Conservation (phyloP, 208 protist species). For the Angomonas ambiguus region DNA sequence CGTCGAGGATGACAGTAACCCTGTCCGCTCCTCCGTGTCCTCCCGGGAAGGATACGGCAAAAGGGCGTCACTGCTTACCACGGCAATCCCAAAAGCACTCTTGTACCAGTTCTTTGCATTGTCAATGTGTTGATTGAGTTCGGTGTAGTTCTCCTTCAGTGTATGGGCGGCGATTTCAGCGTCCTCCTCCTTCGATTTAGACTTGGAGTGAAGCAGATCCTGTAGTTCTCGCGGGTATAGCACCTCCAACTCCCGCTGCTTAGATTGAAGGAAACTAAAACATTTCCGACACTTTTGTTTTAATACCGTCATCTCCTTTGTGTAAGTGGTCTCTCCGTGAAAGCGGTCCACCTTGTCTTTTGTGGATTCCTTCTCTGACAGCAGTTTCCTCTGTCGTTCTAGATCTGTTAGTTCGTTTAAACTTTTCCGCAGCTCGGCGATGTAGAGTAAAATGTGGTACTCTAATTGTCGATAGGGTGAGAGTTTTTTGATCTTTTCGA, state of each 20-base stretch:
- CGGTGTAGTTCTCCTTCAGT: constrained; percentile 10
- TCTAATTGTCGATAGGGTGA: constrained; percentile 28
- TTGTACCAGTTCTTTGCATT: constrained; percentile 22
- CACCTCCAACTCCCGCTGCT: constrained; percentile 19
- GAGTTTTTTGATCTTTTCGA: constrained; percentile 12
- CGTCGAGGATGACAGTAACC: not conserved
- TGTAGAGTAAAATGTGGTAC: constrained; percentile 18
- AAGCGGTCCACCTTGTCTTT: not conserved
- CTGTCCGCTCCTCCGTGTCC: not conserved
- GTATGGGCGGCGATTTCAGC: not conserved
- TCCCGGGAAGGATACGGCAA: not conserved
- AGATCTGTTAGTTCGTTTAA: constrained; percentile 21
- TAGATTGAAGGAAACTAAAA: constrained; percentile 14
- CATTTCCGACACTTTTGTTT: not conserved
- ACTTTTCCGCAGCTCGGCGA: constrained; percentile 6
- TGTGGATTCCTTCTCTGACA: constrained; percentile 3
- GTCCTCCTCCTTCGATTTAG: no score
- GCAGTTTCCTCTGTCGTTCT: constrained; percentile 11
- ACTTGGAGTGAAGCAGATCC: not conserved
- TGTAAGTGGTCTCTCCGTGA: not conserved
- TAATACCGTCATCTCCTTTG: not conserved
- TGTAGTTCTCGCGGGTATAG: constrained; percentile 2
- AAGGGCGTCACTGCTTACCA: not conserved
- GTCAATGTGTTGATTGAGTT: constrained; percentile 28
- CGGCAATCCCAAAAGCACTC: not conserved